Conservation (phyloP, 805 yeast species). For the Brettanomyces bruxellensis region DNA sequence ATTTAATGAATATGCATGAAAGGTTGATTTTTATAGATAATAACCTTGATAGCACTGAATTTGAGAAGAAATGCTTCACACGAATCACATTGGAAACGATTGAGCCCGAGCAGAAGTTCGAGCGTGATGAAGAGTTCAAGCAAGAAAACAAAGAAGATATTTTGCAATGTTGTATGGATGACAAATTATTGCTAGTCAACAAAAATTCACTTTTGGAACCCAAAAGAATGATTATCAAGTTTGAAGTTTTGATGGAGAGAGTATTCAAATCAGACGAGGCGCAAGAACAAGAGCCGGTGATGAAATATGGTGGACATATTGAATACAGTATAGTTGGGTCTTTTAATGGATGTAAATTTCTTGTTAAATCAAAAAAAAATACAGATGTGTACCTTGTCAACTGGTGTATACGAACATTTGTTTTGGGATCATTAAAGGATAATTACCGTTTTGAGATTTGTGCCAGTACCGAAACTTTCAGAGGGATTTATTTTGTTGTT, state of each 20-base stretch:
- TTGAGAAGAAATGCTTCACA: background rate
- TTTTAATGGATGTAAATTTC: too few species aligned
- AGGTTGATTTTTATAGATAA: background rate
- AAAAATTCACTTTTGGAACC: background rate
- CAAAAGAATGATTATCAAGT: background rate
- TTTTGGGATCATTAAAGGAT: constrained; percentile 1
- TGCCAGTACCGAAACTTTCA: background rate
- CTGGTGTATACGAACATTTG: constrained; percentile 1
- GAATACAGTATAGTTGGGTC: background rate
- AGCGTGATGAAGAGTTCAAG: background rate
- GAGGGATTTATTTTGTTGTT: background rate
- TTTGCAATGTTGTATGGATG: background rate
- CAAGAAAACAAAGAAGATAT: background rate
- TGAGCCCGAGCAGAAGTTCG: background rate
- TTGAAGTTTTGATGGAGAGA: background rate
- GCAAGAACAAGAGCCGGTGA: background rate
- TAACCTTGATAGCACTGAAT: background rate
- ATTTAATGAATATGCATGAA: background rate
- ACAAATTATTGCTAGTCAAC: background rate
- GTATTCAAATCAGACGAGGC: background rate
- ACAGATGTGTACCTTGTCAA: background rate
- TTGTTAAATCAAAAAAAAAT: too few species aligned
- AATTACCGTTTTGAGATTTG: background rate
- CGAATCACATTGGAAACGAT: background rate
- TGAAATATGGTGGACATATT: background rate